Conservation (phyloP, 257 asterid genomes). For the Capsicum rhomboideum region DNA sequence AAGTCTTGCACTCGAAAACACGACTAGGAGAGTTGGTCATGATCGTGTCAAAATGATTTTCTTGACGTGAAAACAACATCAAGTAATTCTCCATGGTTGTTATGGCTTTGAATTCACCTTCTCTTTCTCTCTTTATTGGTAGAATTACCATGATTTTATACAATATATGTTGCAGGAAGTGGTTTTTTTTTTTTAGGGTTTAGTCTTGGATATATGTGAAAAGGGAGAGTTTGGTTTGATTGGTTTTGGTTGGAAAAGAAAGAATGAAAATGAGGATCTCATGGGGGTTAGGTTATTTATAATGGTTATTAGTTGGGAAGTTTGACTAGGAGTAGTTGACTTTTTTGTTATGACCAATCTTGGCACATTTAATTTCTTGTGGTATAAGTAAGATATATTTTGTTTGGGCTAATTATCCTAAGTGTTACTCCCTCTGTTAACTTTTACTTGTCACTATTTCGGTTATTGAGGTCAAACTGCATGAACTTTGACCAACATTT, state of each 20-base stretch:
- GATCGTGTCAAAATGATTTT: neutral
- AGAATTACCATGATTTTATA: neutral
- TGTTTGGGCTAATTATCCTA: no score
- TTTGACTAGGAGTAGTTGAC: slow-evolving; percentile 21
- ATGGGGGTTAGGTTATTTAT: neutral
- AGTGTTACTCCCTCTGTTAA: no score
- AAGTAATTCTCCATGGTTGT: slow-evolving; percentile 33
- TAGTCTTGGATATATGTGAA: neutral
- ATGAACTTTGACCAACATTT: no score
- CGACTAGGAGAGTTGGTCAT: neutral
- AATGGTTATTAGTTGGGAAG: neutral
- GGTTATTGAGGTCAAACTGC: no score
- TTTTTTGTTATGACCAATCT: neutral
- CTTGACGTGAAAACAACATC: slow-evolving; percentile 23
- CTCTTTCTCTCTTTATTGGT: slow-evolving; percentile 22
- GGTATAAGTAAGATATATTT: no score
- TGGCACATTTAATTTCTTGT: no score
- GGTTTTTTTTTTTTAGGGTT: no score
- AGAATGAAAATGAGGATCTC: neutral
- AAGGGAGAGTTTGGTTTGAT: neutral
- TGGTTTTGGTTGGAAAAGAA: neutral
- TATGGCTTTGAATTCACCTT: slow-evolving; percentile 5
- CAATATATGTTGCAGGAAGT: no score
- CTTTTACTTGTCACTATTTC: no score
- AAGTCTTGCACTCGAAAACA: slow-evolving; percentile 56